phyloP scores from a whole-genome alignment of 148 eudicot genomes.

The Silene latifolia region DNA sequence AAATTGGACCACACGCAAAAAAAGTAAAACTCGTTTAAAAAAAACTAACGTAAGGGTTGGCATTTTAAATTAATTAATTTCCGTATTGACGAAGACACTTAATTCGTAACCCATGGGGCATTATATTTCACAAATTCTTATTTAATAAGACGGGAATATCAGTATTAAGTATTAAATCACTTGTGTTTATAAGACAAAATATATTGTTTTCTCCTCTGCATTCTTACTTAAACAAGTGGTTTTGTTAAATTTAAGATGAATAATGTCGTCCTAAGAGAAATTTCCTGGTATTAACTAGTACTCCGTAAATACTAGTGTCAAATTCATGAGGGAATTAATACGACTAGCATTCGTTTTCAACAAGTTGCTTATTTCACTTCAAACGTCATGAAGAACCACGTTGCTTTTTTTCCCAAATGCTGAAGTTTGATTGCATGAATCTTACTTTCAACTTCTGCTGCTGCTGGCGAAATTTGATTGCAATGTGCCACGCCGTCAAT shows the following conservation, averaged over 20 bases:
- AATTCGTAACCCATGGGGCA: too few species aligned
- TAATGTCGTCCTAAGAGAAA: too few species aligned
- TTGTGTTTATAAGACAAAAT: too few species aligned
- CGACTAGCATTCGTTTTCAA: not conserved
- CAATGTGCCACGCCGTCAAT: slow-evolving; percentile 7
- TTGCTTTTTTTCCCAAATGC: not conserved
- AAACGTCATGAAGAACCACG: not conserved
- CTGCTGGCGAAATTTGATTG: not conserved
- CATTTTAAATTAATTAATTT: not conserved
- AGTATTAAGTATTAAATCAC: too few species aligned
- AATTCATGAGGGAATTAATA: not conserved
- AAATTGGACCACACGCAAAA: too few species aligned
- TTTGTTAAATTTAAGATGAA: too few species aligned
- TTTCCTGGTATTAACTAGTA: too few species aligned
- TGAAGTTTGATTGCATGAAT: slow-evolving; percentile 19
- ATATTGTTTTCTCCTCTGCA: too few species aligned
- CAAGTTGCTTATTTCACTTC: not conserved
- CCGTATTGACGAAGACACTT: not conserved
- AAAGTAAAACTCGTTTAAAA: not conserved
- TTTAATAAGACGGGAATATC: too few species aligned
- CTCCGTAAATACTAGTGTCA: not conserved
- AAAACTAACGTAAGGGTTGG: not conserved
- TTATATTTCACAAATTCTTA: too few species aligned
- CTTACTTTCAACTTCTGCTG: slow-evolving; percentile 7
- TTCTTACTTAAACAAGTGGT: too few species aligned